Percentiles rank a stretch among this genome's conserved stretches.
These are phyloP conservation scores for Lachnellula subtilissima DNA, from an alignment of 2,329 filamentous ascomycete species.

Conservation along the genomic window DNA sequence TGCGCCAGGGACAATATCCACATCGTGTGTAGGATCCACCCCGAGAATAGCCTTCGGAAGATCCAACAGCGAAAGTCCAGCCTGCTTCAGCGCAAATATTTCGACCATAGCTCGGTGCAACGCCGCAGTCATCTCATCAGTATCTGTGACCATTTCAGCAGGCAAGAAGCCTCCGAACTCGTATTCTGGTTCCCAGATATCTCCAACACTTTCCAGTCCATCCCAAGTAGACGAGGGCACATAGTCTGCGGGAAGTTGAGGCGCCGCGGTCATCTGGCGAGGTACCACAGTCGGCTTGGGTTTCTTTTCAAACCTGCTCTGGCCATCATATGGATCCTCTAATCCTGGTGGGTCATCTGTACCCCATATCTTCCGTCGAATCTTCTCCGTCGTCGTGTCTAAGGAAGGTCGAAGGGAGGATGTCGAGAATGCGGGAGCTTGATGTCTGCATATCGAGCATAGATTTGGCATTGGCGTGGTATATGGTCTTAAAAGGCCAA, in stretches of 20 bases:
- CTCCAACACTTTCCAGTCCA: conserved; percentile 50
- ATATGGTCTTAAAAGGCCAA: conserved; percentile 23
- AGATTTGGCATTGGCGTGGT: conserved; percentile 17
- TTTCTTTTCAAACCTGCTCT: conserved; percentile 21
- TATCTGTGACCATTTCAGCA: conserved; percentile 32
- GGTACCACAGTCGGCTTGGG: conserved; percentile 2
- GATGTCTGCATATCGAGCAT: conserved; percentile 26
- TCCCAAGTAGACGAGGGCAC: conserved; percentile 45
- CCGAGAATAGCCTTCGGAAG: conserved; percentile 16
- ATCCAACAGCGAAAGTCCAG: conserved; percentile 32
- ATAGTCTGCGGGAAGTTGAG: conserved; percentile 31
- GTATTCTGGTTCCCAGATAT: conserved; percentile 32
- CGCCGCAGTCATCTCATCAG: conserved; percentile 35
- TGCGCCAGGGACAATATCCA: conserved; percentile 23
- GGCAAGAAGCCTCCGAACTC: conserved; percentile 38
- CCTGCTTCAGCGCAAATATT: conserved; percentile 43
- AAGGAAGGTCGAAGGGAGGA: conserved; percentile 14
- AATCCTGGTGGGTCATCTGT: conserved; percentile 44
- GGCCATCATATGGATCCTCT: conserved; percentile 43
- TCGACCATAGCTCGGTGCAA: conserved; percentile 55
- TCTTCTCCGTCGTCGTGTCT: conserved; percentile 37
- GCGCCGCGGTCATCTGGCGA: neutral
- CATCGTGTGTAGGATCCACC: conserved; percentile 20
- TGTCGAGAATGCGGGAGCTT: conserved; percentile 28
- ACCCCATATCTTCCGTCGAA: conserved; percentile 45